Conservation (phyloP, 768 basidiomycete genomes). For the Saitozyma podzolica region DNA sequence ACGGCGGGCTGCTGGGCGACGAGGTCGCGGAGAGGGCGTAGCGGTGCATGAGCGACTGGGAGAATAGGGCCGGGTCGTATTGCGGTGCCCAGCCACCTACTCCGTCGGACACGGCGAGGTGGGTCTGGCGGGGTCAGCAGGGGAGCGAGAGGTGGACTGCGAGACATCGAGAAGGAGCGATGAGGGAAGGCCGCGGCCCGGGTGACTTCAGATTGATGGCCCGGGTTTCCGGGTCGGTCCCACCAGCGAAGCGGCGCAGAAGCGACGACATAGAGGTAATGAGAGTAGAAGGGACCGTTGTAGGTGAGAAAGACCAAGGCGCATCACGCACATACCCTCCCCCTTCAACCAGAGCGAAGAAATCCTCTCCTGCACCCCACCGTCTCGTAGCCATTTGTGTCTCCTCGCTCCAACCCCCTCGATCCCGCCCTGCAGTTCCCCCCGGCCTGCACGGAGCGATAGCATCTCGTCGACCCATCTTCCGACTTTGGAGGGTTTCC, state of each 20-base stretch:
- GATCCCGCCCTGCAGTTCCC: constrained; percentile 29
- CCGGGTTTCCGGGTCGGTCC: background rate
- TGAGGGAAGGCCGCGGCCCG: too few species aligned
- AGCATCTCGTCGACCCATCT: constrained; percentile 46
- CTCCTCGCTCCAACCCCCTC: constrained; percentile 36
- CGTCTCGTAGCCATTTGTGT: constrained; percentile 21
- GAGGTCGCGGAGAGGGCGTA: constrained; percentile 25
- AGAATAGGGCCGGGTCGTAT: constrained; percentile 87
- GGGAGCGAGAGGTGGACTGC: too few species aligned
- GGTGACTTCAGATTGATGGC: too few species aligned
- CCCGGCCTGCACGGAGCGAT: constrained; percentile 37
- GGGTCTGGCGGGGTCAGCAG: constrained; percentile 22
- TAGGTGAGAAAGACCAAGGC: background rate
- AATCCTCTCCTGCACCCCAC: constrained; percentile 53
- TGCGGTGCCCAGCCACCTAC: constrained; percentile 85
- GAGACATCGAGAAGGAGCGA: too few species aligned
- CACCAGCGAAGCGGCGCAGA: background rate
- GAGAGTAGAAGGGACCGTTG: too few species aligned
- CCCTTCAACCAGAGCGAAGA: constrained; percentile 41
- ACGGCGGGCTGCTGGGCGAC: constrained; percentile 21
- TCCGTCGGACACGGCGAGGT: constrained; percentile 83
- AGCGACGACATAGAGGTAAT: background rate
- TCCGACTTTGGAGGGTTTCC: constrained; percentile 23
- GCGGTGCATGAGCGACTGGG: constrained; percentile 87
- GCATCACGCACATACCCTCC: constrained; percentile 29